Evolutionary conservation across 2,329 filamentous ascomycete species (phyloP).

Genomic region (Magnaporthiopsis rhizophila): DNA sequence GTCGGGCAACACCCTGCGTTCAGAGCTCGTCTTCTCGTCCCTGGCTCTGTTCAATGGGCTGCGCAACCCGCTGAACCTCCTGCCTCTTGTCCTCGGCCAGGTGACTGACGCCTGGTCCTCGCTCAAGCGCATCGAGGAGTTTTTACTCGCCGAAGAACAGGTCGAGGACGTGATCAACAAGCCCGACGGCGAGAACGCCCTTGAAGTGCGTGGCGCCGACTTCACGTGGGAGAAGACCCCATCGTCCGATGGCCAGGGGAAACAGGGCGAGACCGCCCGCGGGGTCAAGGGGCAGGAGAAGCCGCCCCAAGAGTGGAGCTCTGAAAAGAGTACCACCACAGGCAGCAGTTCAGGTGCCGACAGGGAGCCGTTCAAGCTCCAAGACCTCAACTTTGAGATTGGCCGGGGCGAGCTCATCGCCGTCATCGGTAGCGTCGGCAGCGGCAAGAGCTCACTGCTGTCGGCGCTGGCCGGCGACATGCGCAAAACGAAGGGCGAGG

Average conservation of each 20-base stretch:
- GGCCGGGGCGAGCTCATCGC: constrained; percentile 71
- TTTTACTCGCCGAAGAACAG: constrained; percentile 77
- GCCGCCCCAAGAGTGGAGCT: constrained; percentile 17
- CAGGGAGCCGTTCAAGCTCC: constrained; percentile 63
- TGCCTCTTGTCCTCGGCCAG: constrained; percentile 83
- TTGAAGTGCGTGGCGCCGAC: constrained; percentile 62
- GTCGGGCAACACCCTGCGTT: constrained; percentile 57
- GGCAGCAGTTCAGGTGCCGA: constrained; percentile 45
- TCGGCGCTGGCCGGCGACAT: constrained; percentile 90
- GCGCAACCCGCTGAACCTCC: constrained; percentile 78
- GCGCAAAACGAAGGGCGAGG: constrained; percentile 68
- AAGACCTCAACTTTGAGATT: constrained; percentile 58
- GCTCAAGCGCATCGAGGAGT: constrained; percentile 77
- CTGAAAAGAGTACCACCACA: constrained; percentile 19
- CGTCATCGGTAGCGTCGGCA: constrained; percentile 83
- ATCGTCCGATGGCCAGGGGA: constrained; percentile 39
- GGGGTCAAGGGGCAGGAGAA: constrained; percentile 27
- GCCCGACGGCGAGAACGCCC: constrained; percentile 54
- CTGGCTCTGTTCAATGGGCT: constrained; percentile 89
- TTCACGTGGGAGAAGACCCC: constrained; percentile 82
- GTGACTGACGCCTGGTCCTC: constrained; percentile 85
- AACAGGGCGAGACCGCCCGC: constrained; percentile 35
- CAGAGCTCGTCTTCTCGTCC: constrained; percentile 84
- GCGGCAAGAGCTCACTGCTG: constrained; percentile 83
- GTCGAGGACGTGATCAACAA: constrained; percentile 57